phyloP scores from a whole-genome alignment of 306 rosid genomes.

The Ziziphus jujuba region DNA sequence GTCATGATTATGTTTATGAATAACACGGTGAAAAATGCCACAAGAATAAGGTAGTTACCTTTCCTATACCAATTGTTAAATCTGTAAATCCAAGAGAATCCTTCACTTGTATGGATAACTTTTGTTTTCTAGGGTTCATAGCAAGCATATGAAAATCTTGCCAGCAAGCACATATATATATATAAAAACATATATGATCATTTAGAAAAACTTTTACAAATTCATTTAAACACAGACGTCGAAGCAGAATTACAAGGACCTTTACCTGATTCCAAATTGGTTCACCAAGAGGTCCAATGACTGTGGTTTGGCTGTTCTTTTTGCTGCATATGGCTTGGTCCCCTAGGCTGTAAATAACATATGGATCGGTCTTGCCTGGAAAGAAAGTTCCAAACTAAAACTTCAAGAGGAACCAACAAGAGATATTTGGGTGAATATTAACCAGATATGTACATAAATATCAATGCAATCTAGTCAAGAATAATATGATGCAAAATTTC shows the following conservation, averaged over 20 bases:
- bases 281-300: slow-evolving; percentile 93
- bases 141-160: slow-evolving; percentile 99
- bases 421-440: too few relatives aligned
- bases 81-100: slow-evolving; percentile 86
- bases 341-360: slow-evolving; percentile 75
- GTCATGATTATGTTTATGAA: background rate
- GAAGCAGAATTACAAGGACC: too few relatives aligned
- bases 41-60: slow-evolving; percentile 47
- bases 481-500: too few relatives aligned
- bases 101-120: slow-evolving; percentile 66
- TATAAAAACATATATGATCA: slow-evolving; percentile 23
- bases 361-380: slow-evolving; percentile 95
- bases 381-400: slow-evolving; percentile 13
- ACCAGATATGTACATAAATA: too few relatives aligned
- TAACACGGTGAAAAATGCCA: too few relatives aligned
- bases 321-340: slow-evolving; percentile 87
- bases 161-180: slow-evolving; percentile 22
- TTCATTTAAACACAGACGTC: too few relatives aligned
- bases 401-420: background rate
- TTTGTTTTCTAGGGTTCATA: slow-evolving; percentile 78
- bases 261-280: too few relatives aligned
- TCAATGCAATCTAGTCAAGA: too few relatives aligned
- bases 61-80: slow-evolving; percentile 76
- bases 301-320: slow-evolving; percentile 97
- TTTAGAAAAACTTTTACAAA: background rate